Evolutionary conservation across 352 stramenopile genomes (phyloP), one percentile per base, ranked within the genome.

Genomic region (Plasmopara muralis): DNA sequence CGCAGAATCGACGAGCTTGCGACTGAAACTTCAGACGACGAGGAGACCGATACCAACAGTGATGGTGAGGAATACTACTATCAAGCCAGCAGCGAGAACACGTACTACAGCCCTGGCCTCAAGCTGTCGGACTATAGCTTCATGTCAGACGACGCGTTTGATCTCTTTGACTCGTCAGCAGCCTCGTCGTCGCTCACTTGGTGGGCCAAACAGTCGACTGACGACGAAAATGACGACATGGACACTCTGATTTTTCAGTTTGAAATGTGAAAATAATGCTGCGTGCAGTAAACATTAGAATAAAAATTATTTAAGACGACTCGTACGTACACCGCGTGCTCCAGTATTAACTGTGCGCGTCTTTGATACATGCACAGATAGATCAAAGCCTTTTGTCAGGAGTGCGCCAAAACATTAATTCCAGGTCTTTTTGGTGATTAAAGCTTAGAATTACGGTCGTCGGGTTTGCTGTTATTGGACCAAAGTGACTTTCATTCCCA

Each of bases 121-220:
- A 74, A 74, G 29, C 14, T 54, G 9, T 33, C 50, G 2, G 20
- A 25, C 20, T 38, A 18, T 4, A 34, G 16, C 13, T 60, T 62
- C 29, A 18, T 40, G 9, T 13, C 53, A n/a, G 53, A 64, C 25
- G 57, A 67, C 16, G 48, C 41, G 3, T 41, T 61, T n/a, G 62
- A 74, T 38, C 44, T 74, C 31, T 74, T 62, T 4, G 55, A 71
- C 34, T 71, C 66, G 39, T 74, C 66, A n/a, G 71, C 66, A n/a
- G 57, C 66, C 10, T 74, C 62, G 30, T 69, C 66, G 9, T 71
- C 57, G 10, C 31, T 62, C 20, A 33, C 47, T 9, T 31, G 57
- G 0, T 65, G 57, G 55, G 29, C 50, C 0, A 51, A 55, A 7
- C 46, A 59, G 15, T 49, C 60, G 5, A 41, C 18, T 30, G 56